Evolutionary conservation across 371 early-diverging fungal species (phyloP), one percentile per base, ranked within the genome.

Genomic region (Apophysomyces trapeziformis): DNA sequence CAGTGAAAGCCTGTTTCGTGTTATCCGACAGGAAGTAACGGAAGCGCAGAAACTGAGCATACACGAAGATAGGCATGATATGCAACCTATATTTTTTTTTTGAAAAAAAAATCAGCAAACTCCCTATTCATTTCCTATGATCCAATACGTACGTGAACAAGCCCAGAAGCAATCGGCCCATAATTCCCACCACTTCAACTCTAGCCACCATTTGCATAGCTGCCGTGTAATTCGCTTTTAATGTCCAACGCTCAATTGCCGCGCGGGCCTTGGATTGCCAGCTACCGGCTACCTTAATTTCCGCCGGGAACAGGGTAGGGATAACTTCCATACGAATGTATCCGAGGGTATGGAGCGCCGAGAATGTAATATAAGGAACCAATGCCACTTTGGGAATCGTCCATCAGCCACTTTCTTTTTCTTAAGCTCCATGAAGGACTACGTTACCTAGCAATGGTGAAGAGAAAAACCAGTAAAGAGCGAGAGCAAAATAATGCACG

Each of bases 21-120:
- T 89, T 84, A 41, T 90, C 74, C 45, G 89, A 90, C 38, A 93
- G 82, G 77, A 90, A 84, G 71, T 89, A 94, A 58, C 96, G 88
- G 88, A 95, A 89, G 38, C 92, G 87, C 75, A 96, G 77, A 80
- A 96, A 96, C 74, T 93, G 93, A 64, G 84, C 85, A 71, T 88
- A 96, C 38, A 93, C 71, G 54, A 95, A 70, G 43, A 94, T 91
- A 21, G 92, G 87, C 61, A 93, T 85, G 16, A 90, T 79, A 59
- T 85, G 84, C 81, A 93, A 73, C 36, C 84, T 82, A 82, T 61
- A 18, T 18, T 60, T 41, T 7, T 16, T n/a, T 8, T 32, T 18
- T n/a, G n/a, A n/a, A n/a, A n/a, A n/a, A n/a, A 1, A 47, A 11
- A 57, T 11, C 59, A 46, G 14, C 18, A 14, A 46, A 56, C 16